Evolutionary conservation across 768 basidiomycete genomes (phyloP).

Genomic region (Leucocoprinus sp.): DNA sequence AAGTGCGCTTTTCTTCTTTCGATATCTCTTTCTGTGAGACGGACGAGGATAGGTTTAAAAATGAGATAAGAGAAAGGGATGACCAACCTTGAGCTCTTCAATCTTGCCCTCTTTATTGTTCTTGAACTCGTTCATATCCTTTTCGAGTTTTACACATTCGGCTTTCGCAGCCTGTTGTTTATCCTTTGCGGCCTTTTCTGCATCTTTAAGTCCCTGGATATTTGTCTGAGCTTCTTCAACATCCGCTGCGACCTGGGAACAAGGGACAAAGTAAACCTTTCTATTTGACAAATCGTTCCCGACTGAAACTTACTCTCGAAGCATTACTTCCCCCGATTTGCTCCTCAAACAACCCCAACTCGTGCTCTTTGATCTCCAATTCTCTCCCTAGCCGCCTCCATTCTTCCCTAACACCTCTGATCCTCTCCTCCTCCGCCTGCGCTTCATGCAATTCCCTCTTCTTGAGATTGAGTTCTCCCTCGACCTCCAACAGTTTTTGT

Average conservation of each 20-base stretch:
- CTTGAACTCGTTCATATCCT: conserved; percentile 98
- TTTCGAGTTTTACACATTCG: conserved; percentile 83
- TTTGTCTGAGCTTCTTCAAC: conserved; percentile 63
- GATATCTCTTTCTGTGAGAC: conserved; percentile 2
- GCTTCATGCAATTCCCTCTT: conserved; percentile 38
- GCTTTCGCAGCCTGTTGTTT: conserved; percentile 71
- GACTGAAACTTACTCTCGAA: conserved; percentile 47
- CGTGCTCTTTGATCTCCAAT: conserved; percentile 85
- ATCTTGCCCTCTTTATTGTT: conserved; percentile 98
- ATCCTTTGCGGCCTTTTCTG: conserved; percentile 57
- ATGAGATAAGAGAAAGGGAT: neutral
- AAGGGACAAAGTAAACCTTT: neutral
- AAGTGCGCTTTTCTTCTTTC: conserved; percentile 70
- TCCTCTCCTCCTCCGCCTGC: conserved; percentile 46
- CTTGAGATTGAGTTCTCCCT: conserved; percentile 47
- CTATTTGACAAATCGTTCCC: neutral
- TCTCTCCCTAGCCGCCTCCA: conserved; percentile 60
- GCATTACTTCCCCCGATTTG: conserved; percentile 89
- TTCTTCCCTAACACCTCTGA: conserved; percentile 43
- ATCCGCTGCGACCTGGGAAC: conserved; percentile 64
- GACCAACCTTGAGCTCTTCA: conserved; percentile 77
- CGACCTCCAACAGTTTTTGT: conserved; percentile 70
- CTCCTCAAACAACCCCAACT: conserved; percentile 71
- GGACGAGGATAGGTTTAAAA: neutral
- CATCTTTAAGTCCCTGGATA: conserved; percentile 48